phyloP scores from a whole-genome alignment of 768 basidiomycete genomes.

The Auricularia auricula-judae region DNA sequence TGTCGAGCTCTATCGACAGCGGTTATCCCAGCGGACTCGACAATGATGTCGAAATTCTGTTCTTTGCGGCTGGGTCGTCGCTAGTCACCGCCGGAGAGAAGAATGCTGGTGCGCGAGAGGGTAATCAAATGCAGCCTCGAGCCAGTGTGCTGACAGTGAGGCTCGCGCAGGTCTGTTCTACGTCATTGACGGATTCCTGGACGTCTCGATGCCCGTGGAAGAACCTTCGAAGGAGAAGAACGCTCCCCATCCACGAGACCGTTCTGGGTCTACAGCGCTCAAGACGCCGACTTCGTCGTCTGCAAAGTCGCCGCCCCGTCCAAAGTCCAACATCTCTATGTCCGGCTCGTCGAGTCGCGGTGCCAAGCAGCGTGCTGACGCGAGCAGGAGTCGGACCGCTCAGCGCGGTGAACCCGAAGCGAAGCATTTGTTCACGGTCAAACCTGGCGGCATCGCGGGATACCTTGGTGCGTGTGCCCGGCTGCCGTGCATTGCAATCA shows the following conservation, averaged over 20 bases:
- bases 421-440: constrained; percentile 85
- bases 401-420: constrained; percentile 8
- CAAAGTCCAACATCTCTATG: not conserved
- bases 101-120: constrained; percentile 51
- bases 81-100: constrained; percentile 84
- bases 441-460: constrained; percentile 95
- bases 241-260: not conserved
- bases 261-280: not conserved
- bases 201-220: constrained; percentile 67
- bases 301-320: not conserved
- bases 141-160: not conserved
- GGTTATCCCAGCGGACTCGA: constrained; percentile 80
- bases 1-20: constrained; percentile 14
- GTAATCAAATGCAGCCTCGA: not conserved
- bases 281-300: not conserved
- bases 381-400: not conserved
- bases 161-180: constrained; percentile 62
- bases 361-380: not conserved
- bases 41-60: constrained; percentile 94
- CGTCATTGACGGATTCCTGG: constrained; percentile 91
- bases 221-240: constrained; percentile 9
- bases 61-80: constrained; percentile 76
- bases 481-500: not conserved
- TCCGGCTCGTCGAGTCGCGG: not conserved
- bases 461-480: constrained; percentile 58